These are phyloP conservation scores for Margaritispora aquatica DNA, from an alignment of 495 filamentous ascomycete species.

Conservation along the genomic window DNA sequence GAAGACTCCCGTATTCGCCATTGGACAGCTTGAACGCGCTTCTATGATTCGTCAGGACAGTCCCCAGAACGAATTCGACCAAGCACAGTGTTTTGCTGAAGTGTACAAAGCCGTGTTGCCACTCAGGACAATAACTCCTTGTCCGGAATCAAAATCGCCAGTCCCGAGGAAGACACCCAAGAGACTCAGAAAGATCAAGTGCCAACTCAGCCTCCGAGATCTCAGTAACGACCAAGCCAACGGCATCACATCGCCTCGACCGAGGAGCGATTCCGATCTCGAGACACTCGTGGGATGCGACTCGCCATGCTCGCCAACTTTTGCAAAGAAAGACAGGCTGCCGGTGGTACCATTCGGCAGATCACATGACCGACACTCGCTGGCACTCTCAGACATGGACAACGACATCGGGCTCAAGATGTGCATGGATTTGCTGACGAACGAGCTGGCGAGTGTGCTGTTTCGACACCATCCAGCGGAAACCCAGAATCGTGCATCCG, in stretches of 20 bases:
- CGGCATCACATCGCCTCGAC: neutral
- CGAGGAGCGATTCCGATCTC: slow-evolving; percentile 4
- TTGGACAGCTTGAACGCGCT: slow-evolving; percentile 18
- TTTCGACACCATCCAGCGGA: slow-evolving; percentile 13
- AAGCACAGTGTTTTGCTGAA: slow-evolving; percentile 11
- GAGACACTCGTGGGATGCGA: slow-evolving; percentile 20
- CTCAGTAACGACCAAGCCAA: slow-evolving; percentile 8
- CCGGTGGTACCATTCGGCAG: neutral
- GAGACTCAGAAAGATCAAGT: slow-evolving; percentile 19
- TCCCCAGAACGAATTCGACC: neutral
- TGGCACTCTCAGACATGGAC: neutral
- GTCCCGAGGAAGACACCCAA: neutral
- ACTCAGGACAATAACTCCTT: slow-evolving; percentile 15
- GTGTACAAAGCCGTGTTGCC: slow-evolving; percentile 16
- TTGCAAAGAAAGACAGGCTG: neutral
- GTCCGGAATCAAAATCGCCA: neutral
- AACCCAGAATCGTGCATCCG: slow-evolving; percentile 14
- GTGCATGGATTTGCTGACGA: slow-evolving; percentile 18
- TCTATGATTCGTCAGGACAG: neutral
- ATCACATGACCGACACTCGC: neutral
- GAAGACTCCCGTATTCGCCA: slow-evolving; percentile 18
- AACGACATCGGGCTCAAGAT: slow-evolving; percentile 18
- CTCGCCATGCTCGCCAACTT: neutral
- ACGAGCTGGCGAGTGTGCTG: slow-evolving; percentile 16
- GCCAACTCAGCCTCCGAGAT: slow-evolving; percentile 18